Base-by-base conservation (phyloP, 2,329 filamentous ascomycete species). In the Pseudopyrenochaeta lycopersici region DNA sequence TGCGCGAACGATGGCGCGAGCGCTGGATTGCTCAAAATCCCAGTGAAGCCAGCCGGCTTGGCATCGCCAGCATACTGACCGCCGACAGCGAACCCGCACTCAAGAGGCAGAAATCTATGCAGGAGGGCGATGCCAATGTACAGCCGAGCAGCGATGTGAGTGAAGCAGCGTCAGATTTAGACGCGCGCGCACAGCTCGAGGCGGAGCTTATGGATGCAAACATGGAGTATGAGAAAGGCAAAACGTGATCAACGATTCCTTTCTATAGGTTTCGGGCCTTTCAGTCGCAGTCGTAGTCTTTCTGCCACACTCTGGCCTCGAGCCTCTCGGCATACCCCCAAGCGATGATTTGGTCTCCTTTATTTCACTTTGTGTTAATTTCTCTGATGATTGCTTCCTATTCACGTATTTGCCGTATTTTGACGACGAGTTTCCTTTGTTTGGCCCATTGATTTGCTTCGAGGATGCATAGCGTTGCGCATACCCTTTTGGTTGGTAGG, bases 1-100 rank as follows among this genome's bases (percentile, higher is more conserved):
- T 97, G 67, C 85, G 87, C 46, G 89, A 92, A 72, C 80, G 87
- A 48, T 93, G 90, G 88, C 78, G 86, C 56, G 87, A 90, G 30
- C 68, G 76, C 30, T 76, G 74, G 73, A 67, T 67, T 33, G 46
- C 51, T 36, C 49, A 55, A 17, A 58, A 73, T 39, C 70, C 71
- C 0, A 67, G 64, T 12, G 70, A 72, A 41, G 72, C 72, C 7
- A 60, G 53, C 41, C 52, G 44, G 29, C 47, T 72, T 4, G 70
- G 70, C 17, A 46, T 74, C 27, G 35, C 38, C 54, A 35, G 18
- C 23, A 31, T 11, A 20, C 31, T 46, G 2, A 49, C 47, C 9
- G 39, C 55, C 9, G 59, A 63, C 15, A 44, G 47, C 6, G 68
- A 67, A 36, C 66, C 68, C 0, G 64, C 60, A 11, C 57, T 67